Base-by-base conservation (phyloP, 169 alveolate species). In the Plasmodium gallinaceum region DNA sequence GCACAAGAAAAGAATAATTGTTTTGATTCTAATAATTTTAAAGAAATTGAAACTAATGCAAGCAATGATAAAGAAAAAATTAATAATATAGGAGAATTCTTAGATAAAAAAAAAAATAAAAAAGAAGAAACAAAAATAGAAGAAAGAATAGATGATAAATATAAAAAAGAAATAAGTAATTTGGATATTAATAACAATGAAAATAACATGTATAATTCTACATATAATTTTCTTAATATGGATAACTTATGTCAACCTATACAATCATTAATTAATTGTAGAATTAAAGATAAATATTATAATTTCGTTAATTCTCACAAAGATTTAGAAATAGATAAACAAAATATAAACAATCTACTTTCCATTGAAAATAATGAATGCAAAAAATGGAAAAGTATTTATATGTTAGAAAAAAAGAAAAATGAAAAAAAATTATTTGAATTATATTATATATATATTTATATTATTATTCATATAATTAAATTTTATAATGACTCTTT, bases 401-500 rank as follows among this genome's bases (percentile, higher is more conserved):
- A 86, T 64, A 7, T 46, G 26, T 45, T 26, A 39, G 48, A 72
- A 61, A 86, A 86, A 64, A 65, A 86, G 48, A 86, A 52, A 61
- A 86, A 64, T 24, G 92, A 86, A 86, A 26, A 73, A 57, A 86
- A 86, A 46, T 37, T 86, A 48, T 86, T 86, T 42, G 88, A 86
- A 52, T 60, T 86, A 52, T 86, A 86, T 74, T 86, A 86, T 46
- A 71, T 60, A 69, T 86, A 86, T 24, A 86, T 86, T 16, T 86
- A 86, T 42, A 86, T 86, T 14, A 86, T 86, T 64, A 24, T 86
- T n/a, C 87, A 86, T 42, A 86, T 86, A 32, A 72, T 86, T 20
- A 72, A 86, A 58, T 86, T 86, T 48, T 86, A 86, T 52, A 86
- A 72, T 65, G 87, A 86, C 9, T 71, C 88, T 18, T 86, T 86